These are phyloP conservation scores for Lachnellula willkommii DNA, from an alignment of 2,329 filamentous ascomycete genomes.

Conservation along the genomic window DNA sequence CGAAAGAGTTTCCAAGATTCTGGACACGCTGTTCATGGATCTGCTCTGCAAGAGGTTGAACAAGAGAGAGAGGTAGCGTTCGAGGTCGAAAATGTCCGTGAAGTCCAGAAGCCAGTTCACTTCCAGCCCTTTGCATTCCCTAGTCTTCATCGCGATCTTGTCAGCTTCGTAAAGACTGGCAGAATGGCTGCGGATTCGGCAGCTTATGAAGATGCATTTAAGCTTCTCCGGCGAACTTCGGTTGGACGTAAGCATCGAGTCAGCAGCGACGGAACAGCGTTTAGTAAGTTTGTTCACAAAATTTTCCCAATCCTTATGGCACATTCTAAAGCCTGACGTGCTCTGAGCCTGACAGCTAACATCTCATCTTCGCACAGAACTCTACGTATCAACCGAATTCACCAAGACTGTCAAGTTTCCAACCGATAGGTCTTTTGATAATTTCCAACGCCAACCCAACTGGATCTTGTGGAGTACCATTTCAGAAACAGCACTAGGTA, in stretches of 20 bases:
- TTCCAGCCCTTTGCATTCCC: slow-evolving; percentile 37
- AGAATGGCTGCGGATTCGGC: slow-evolving; percentile 34
- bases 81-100: slow-evolving; percentile 41
- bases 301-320: background rate
- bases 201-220: slow-evolving; percentile 39
- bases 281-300: slow-evolving; percentile 3
- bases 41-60: slow-evolving; percentile 51
- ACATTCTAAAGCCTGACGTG: background rate
- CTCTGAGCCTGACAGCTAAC: background rate
- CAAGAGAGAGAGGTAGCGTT: slow-evolving; percentile 43
- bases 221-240: slow-evolving; percentile 36
- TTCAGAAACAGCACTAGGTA: slow-evolving; percentile 36
- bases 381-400: slow-evolving; percentile 45
- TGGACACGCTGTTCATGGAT: slow-evolving; percentile 40
- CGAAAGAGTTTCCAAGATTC: slow-evolving; percentile 38
- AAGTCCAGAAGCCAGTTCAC: slow-evolving; percentile 38
- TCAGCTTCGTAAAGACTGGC: slow-evolving; percentile 42
- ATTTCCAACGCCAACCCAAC: slow-evolving; percentile 46
- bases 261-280: slow-evolving; percentile 15
- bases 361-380: background rate
- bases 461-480: slow-evolving; percentile 56
- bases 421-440: slow-evolving; percentile 34
- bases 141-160: slow-evolving; percentile 43
- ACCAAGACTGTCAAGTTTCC: slow-evolving; percentile 38
- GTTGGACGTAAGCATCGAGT: slow-evolving; percentile 35